Base-by-base conservation (phyloP, 768 basidiomycete genomes). In the Trametes punicea region DNA sequence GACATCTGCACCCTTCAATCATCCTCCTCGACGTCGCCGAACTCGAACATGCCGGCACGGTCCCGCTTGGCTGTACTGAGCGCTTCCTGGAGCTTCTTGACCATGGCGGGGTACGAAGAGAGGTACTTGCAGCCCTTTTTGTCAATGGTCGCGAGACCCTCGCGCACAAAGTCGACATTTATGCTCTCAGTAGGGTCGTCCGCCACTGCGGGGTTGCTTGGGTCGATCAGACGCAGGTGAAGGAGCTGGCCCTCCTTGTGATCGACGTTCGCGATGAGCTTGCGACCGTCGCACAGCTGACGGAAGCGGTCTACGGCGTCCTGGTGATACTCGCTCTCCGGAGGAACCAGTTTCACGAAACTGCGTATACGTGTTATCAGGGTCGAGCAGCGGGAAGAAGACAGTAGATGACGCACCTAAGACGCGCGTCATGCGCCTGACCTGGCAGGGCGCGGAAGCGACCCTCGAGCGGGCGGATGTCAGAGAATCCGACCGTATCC, bases 251-350 rank as follows among this genome's bases (percentile, higher is more conserved):
- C 87, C 65, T 97, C 96, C 65, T 77, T 85, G 65, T 87, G 81
- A 70, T 99, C 97, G 55, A 94, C 76, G 73, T 95, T 98, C n/a
- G 94, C 97, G 46, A 98, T 76, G n/a, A 98, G 79, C 66, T 94
- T 94, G 50, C 93, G 87, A n/a, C 92, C 93, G 72, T 94, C 93
- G 62, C 88, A 90, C 18, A 94, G 75, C 15, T 79, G 71, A 23
- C 87, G 83, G 85, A 98, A 98, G 46, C 90, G 85, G 46, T 91
- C 87, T 45, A 93, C 68, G 3, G 95, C 89, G 55, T 98, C 96
- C 0, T 74, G 67, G 46, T 87, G 83, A 72, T 98, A 97, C 57
- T 99, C 97, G 69, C 87, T 93, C 8, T 88, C 84, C 8, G 83
- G 74, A 16, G 83, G 83, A 18, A 86, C 84, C 31, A 96, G 80